A percentile compares a stretch with the other conserved stretches of the same genome.
Conservation (phyloP, 495 filamentous ascomycete genomes). For the Aspergillus sclerotioniger region DNA sequence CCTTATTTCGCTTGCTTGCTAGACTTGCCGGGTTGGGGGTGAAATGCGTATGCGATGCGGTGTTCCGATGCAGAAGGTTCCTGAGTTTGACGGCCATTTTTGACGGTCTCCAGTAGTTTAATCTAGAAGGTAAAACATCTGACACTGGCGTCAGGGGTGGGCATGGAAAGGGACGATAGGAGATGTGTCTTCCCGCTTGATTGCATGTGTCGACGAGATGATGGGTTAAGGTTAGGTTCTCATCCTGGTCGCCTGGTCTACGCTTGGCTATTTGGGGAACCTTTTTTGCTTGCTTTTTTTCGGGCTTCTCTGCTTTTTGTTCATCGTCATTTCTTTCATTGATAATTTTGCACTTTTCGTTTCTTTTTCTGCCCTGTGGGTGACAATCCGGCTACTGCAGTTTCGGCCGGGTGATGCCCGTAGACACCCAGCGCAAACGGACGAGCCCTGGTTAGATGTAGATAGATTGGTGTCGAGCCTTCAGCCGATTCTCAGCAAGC, state of each 20-base stretch:
- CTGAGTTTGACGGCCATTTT: not conserved
- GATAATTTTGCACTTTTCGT: no score
- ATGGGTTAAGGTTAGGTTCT: not conserved
- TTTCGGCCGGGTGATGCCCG: no score
- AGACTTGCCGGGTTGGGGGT: not conserved
- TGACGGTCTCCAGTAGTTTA: constrained; percentile 3
- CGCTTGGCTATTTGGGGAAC: no score
- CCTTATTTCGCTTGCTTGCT: constrained; percentile 3
- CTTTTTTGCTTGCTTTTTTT: no score
- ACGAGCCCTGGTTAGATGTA: no score
- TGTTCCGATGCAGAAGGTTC: not conserved
- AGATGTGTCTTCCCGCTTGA: not conserved
- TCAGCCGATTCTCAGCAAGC: not conserved
- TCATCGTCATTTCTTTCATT: no score
- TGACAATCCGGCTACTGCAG: no score
- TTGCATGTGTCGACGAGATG: not conserved
- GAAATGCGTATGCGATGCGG: not conserved
- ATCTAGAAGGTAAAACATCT: constrained; percentile 1
- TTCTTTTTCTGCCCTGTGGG: no score
- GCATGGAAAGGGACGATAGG: not conserved
- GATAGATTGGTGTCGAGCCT: no score
- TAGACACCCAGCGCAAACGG: no score
- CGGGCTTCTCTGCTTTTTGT: no score
- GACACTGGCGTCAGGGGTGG: not conserved
- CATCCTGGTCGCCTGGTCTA: no score